phyloP scores from a whole-genome alignment of 208 protist species.

The Trypanosomatidae sp. region DNA sequence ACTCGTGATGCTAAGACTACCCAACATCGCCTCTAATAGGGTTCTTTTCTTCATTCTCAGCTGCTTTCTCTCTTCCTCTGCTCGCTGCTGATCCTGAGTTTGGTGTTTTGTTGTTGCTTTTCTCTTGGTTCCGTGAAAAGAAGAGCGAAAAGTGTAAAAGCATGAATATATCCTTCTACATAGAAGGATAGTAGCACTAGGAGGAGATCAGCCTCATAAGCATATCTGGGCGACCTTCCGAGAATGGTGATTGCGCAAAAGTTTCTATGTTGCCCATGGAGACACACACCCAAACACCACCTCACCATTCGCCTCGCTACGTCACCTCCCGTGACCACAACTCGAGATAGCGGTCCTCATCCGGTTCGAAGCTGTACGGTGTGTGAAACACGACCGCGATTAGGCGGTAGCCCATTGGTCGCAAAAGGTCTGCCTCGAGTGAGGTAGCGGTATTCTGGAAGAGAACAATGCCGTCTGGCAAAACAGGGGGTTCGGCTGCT shows the following conservation, averaged over 20 bases:
- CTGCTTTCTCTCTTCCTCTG: background rate
- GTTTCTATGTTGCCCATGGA: background rate
- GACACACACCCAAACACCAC: no score
- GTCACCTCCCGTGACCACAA: conserved; percentile 39
- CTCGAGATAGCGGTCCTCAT: conserved; percentile 60
- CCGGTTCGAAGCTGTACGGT: conserved; percentile 31
- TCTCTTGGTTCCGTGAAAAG: no score
- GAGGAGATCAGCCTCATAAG: no score
- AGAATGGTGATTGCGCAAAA: background rate
- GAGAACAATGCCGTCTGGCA: conserved; percentile 65
- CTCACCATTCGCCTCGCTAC: background rate
- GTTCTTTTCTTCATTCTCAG: background rate
- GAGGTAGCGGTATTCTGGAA: conserved; percentile 34
- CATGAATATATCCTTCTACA: no score
- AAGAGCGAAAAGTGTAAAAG: no score
- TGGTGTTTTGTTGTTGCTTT: background rate
- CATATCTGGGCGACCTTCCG: no score
- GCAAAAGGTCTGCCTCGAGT: conserved; percentile 41
- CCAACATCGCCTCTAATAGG: background rate
- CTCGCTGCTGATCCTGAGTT: background rate
- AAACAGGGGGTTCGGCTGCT: conserved; percentile 1
- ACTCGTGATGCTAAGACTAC: background rate
- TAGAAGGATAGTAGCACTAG: no score
- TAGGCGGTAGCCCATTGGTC: conserved; percentile 37
- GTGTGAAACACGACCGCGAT: conserved; percentile 44